Evolutionary conservation across 2,329 filamentous ascomycete genomes (phyloP).

Genomic region (Blumeria graminis): DNA sequence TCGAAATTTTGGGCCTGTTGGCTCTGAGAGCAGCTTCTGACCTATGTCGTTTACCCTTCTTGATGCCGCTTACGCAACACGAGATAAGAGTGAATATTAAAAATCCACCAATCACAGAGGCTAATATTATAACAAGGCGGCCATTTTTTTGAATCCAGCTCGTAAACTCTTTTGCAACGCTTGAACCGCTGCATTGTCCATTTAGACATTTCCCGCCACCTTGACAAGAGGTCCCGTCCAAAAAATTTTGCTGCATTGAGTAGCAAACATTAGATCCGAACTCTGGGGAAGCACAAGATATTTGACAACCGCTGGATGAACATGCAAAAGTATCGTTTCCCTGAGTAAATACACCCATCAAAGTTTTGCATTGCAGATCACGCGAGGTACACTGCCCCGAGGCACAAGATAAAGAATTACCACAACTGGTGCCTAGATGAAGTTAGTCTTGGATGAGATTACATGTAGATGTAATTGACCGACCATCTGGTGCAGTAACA

Average conservation of each 20-base stretch:
- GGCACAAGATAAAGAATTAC: conserved; percentile 47
- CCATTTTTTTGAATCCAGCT: conserved; percentile 59
- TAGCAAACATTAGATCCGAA: conserved; percentile 44
- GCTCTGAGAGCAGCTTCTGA: neutral
- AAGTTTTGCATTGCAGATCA: conserved; percentile 64
- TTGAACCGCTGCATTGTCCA: conserved; percentile 51
- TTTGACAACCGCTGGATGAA: conserved; percentile 42
- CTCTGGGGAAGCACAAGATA: conserved; percentile 48
- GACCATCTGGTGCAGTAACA: conserved; percentile 40
- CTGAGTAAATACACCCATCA: conserved; percentile 52
- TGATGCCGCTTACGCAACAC: conserved; percentile 37
- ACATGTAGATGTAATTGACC: conserved; percentile 1
- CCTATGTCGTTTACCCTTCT: conserved; percentile 8
- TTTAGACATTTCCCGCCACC: conserved; percentile 59
- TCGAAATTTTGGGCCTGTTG: neutral
- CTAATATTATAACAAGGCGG: conserved; percentile 60
- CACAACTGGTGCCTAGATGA: conserved; percentile 34
- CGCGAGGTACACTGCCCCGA: conserved; percentile 88
- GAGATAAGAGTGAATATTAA: conserved; percentile 42
- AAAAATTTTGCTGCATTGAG: conserved; percentile 66
- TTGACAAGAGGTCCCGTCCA: conserved; percentile 71
- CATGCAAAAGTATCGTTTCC: conserved; percentile 65
- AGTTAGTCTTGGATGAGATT: conserved; percentile 4
- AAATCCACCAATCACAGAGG: conserved; percentile 44
- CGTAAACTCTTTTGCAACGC: conserved; percentile 42